Evolutionary conservation across 139 green algal genomes (phyloP), one percentile per base, ranked within the genome.

Genomic region (Protoeuglena noctilucae): DNA sequence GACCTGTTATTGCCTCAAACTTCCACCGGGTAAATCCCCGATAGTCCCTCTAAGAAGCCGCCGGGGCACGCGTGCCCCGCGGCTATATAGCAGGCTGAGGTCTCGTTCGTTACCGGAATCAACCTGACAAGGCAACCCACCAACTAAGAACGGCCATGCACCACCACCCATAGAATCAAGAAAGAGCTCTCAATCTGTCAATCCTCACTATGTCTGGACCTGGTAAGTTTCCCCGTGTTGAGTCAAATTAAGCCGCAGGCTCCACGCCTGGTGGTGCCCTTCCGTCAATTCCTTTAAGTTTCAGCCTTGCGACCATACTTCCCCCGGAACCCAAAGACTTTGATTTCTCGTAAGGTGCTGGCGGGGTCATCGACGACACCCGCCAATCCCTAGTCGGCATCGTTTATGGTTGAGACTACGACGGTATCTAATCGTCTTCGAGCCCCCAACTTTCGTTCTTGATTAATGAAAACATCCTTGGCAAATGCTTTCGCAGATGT

Each of bases 381-480:
- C 74, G 70, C 84, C 81, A 88, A 89, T 92, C 84, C 84, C 84
- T 93, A 94, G 86, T 95, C 83, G 86, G 86, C 86, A 95, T 95
- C 86, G 83, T 95, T 95, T 95, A 94, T 93, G 86, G 86, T 95
- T 94, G 83, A 94, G 85, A 96, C 87, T 96, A 96, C 78, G 85
- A 96, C 81, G 87, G 85, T 95, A 95, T 96, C 85, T 96, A 88
- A 96, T 94, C 87, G 79, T 96, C 85, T 96, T 96, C 87, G 84
- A 96, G 81, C 85, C 85, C 87, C 87, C 84, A 94, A 94, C 85
- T 95, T 94, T 95, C 85, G 85, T 93, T 95, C 85, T 93, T 95
- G 86, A 95, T 95, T 80, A 95, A 95, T 95, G 87, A 95, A 95
- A 95, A 93, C 86, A 93, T 94, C 85, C 84, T 96, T 96, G 87